Evolutionary conservation across 2,329 filamentous ascomycete species (phyloP).

Genomic region (Coniella lustricola): DNA sequence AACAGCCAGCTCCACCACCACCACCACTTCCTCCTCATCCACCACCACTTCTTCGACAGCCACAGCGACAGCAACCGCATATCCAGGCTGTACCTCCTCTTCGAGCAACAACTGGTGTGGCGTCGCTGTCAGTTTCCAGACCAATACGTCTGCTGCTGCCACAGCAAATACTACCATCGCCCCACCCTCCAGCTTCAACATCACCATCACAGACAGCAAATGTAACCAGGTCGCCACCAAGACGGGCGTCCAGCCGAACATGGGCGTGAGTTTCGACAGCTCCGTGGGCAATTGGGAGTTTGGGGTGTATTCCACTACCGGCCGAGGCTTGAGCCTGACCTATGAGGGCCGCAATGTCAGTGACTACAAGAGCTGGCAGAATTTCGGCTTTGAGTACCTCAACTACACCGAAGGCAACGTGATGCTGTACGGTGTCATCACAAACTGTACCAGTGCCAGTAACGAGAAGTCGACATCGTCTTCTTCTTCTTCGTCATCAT

Average conservation of each 20-base stretch:
- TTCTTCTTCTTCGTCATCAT: too few species aligned
- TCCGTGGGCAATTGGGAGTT: slow-evolving; percentile 3
- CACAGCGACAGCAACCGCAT: neutral
- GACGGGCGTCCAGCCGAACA: neutral
- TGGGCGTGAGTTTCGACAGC: neutral
- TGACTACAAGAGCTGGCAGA: neutral
- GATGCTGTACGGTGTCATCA: neutral
- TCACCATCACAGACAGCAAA: slow-evolving; percentile 2
- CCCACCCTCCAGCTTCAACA: neutral
- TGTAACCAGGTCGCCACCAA: neutral
- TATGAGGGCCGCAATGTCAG: neutral
- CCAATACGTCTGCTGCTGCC: neutral
- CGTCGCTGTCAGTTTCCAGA: neutral
- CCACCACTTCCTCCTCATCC: neutral
- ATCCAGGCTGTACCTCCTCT: neutral
- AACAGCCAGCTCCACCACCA: neutral
- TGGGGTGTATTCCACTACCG: neutral
- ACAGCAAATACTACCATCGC: neutral
- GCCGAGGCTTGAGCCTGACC: neutral
- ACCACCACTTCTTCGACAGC: neutral
- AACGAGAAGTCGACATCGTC: neutral
- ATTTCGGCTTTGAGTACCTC: neutral
- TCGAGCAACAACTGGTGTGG: neutral
- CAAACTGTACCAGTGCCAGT: neutral
- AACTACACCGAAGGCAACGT: neutral